phyloP scores from a whole-genome alignment of 1,139 yeast genomes.

The Zhuliangozyma blackwelliae region DNA sequence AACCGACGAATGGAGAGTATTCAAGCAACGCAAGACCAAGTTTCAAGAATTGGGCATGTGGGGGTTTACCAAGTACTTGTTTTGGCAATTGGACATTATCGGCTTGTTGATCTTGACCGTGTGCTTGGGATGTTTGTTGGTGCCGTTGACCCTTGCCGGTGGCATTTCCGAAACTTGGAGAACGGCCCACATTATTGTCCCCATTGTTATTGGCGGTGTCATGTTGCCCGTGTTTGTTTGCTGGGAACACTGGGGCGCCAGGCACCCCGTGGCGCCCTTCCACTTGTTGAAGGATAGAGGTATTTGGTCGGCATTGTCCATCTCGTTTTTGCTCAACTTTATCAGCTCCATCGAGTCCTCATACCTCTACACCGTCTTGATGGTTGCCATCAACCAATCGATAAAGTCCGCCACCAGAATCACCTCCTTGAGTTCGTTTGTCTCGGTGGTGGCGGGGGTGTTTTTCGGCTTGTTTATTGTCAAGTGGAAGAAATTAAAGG shows the following conservation, averaged over 20 bases:
- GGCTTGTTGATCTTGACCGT: constrained; percentile 29
- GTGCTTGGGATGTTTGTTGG: constrained; percentile 33
- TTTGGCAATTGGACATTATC: constrained; percentile 34
- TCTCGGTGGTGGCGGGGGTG: constrained; percentile 28
- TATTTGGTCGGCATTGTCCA: constrained; percentile 28
- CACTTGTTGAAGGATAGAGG: constrained; percentile 33
- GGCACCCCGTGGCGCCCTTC: constrained; percentile 30
- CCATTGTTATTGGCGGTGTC: constrained; percentile 34
- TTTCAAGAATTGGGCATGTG: constrained; percentile 20
- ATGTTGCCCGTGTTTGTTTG: constrained; percentile 27
- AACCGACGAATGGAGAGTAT: constrained; percentile 30
- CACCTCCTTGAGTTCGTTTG: constrained; percentile 28
- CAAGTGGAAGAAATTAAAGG: constrained; percentile 25
- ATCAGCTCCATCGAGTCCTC: constrained; percentile 27
- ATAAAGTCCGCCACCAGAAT: constrained; percentile 33
- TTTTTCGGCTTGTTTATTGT: constrained; percentile 31
- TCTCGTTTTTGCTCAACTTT: constrained; percentile 28
- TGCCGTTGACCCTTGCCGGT: constrained; percentile 38
- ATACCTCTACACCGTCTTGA: constrained; percentile 31
- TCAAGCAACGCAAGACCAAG: constrained; percentile 19
- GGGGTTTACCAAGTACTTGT: constrained; percentile 21
- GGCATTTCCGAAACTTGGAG: constrained; percentile 28
- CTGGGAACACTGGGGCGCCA: constrained; percentile 31
- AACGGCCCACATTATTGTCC: constrained; percentile 29
- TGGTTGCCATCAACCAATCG: constrained; percentile 31